These are phyloP conservation scores for Wickerhamiella azymoides DNA, from an alignment of 805 yeast species.

Conservation along the genomic window DNA sequence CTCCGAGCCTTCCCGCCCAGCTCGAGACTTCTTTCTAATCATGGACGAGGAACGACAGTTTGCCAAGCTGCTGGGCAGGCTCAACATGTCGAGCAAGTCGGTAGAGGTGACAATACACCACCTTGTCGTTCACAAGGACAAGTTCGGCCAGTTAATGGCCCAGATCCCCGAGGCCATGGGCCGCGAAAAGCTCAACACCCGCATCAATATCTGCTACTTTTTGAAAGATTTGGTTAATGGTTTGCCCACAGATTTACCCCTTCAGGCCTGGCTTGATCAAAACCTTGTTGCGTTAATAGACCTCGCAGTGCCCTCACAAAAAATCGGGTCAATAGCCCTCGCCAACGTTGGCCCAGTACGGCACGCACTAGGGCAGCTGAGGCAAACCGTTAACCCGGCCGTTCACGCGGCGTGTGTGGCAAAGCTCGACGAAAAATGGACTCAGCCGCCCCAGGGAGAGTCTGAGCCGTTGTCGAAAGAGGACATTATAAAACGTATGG, in stretches of 20 bases:
- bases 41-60: constrained; percentile 70
- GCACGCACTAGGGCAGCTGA: constrained; percentile 12
- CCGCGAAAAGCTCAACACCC: constrained; percentile 34
- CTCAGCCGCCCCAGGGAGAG: constrained; percentile 6
- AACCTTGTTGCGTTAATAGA: constrained; percentile 13
- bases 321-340: constrained; percentile 16
- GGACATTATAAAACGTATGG: constrained; percentile 67
- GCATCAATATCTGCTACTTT: constrained; percentile 56
- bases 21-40: background rate
- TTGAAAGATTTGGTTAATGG: constrained; percentile 41
- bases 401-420: background rate
- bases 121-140: constrained; percentile 30
- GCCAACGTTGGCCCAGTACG: constrained; percentile 16
- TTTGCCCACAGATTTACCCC: background rate
- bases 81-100: constrained; percentile 42
- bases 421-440: background rate
- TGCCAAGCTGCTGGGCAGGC: constrained; percentile 44
- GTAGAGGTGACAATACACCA: constrained; percentile 21
- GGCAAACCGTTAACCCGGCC: background rate
- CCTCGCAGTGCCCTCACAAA: constrained; percentile 19
- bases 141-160: constrained; percentile 55
- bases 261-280: constrained; percentile 1
- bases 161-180: constrained; percentile 49
- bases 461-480: constrained; percentile 25
- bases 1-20: background rate